Conservation (phyloP, 2,329 filamentous ascomycete genomes). For the Monosporascus sp. region DNA sequence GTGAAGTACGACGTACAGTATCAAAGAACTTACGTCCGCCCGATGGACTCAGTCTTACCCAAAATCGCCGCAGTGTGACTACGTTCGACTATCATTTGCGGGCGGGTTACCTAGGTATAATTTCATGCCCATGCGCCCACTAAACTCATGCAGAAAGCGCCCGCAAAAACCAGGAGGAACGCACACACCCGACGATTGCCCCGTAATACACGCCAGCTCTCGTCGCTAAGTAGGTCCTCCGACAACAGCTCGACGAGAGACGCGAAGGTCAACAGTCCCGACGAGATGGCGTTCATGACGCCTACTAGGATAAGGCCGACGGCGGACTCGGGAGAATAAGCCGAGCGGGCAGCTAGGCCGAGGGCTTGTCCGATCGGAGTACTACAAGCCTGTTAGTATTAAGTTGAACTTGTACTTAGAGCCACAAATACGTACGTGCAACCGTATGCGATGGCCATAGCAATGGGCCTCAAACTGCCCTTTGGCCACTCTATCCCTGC, state of each 20-base stretch:
- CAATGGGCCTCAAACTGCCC: slow-evolving; percentile 44
- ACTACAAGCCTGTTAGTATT: slow-evolving; percentile 28
- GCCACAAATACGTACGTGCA: slow-evolving; percentile 37
- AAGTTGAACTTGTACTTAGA: background rate
- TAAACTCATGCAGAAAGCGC: slow-evolving; percentile 58
- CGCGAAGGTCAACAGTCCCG: slow-evolving; percentile 66
- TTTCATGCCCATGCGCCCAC: slow-evolving; percentile 54
- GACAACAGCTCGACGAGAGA: slow-evolving; percentile 67
- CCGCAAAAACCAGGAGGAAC: slow-evolving; percentile 51
- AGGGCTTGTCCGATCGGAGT: slow-evolving; percentile 72
- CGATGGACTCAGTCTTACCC: too few relatives aligned
- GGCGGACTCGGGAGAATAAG: slow-evolving; percentile 64
- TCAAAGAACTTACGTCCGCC: too few relatives aligned
- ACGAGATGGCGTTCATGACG: slow-evolving; percentile 69
- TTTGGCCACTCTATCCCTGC: slow-evolving; percentile 44
- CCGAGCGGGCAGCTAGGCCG: slow-evolving; percentile 61
- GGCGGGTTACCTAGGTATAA: too few relatives aligned
- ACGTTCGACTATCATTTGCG: too few relatives aligned
- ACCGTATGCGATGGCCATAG: slow-evolving; percentile 54
- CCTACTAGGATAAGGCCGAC: slow-evolving; percentile 65
- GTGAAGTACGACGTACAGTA: too few relatives aligned
- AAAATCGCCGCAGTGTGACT: too few relatives aligned
- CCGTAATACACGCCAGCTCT: slow-evolving; percentile 53
- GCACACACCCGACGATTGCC: slow-evolving; percentile 50
- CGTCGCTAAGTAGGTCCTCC: slow-evolving; percentile 64